Base-by-base conservation (phyloP, 2,329 filamentous ascomycete species). In the Aspergillus pseudoglaucus region DNA sequence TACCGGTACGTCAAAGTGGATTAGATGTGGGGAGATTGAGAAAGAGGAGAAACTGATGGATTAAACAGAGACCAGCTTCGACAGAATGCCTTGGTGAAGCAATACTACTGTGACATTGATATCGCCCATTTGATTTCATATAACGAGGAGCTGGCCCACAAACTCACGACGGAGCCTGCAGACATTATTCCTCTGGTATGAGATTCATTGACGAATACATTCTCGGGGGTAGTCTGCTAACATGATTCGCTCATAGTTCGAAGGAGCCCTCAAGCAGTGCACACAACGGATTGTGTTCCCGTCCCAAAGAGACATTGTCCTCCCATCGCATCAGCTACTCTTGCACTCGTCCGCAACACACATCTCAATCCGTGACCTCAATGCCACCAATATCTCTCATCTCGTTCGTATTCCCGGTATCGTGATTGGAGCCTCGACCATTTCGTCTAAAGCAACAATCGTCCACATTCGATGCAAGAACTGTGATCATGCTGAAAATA, bases 351-450 rank as follows among this genome's bases (percentile, higher is more conserved):
- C 84, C 49, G 90, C 90, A 55, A 85, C 91, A 45, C 84, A 94
- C 66, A 89, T 90, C 25, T 93, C 91, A 0, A 97, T 98, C 59
- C 87, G 93, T 55, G 90, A 96, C 57, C 80, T 98, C 35, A 93
- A 94, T 60, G 94, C 93, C 7, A 85, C 87, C 53, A 91, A 89
- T 54, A 94, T 98, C 57, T 90, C 91, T 4, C 85, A 90, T 58
- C 84, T 98, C n/a, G 91, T 98, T 35, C 83, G 91, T 48, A 95
- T 98, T 48, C 93, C 93, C 1, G 94, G 93, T 44, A 98, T 98
- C 55, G 89, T 98, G 50, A 98, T 98, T 56, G 91, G 93, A 42
- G 93, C 93, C 42, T 96, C 91, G 1, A 95, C 95, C 15, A 85
- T 97, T 68, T 95, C 90, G 2, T 97, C 91, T 10, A 97, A 98